These are phyloP conservation scores for Gynostemma pentaphyllum DNA, from an alignment of 306 rosid genomes.

Conservation along the genomic window DNA sequence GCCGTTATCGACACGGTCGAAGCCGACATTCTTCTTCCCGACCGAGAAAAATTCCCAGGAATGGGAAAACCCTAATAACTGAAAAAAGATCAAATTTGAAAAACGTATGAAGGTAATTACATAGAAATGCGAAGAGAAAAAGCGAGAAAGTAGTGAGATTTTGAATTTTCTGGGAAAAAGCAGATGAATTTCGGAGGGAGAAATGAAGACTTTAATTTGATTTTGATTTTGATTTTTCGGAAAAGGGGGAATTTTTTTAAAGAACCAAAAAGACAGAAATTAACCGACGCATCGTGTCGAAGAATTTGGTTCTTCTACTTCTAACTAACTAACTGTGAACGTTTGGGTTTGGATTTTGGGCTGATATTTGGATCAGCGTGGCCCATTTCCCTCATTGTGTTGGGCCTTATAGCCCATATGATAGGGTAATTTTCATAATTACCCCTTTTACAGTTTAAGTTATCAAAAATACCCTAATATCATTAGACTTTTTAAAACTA, in stretches of 20 bases:
- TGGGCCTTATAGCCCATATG: no score
- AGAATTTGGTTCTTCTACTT: background rate
- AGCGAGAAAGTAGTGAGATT: background rate
- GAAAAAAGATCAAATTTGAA: background rate
- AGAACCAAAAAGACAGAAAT: background rate
- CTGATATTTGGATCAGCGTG: no score
- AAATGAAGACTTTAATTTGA: background rate
- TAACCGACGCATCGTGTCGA: background rate
- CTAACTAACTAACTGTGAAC: background rate
- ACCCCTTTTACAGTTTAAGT: no score
- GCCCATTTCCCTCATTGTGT: no score
- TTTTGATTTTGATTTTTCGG: background rate
- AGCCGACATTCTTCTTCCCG: conserved; percentile 55
- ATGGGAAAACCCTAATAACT: conserved; percentile 18
- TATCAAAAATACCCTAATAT: no score
- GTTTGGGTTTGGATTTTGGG: background rate
- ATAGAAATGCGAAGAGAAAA: background rate
- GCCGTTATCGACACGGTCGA: conserved; percentile 87
- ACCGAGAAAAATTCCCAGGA: background rate
- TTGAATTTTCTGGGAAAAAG: conserved; percentile 4
- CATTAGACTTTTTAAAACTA: no score
- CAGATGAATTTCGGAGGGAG: conserved; percentile 5
- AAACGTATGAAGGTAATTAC: background rate
- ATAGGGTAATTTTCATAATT: background rate
- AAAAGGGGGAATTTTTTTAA: background rate